Base-by-base conservation (phyloP, 768 basidiomycete species). In the Kwoniella pini region DNA sequence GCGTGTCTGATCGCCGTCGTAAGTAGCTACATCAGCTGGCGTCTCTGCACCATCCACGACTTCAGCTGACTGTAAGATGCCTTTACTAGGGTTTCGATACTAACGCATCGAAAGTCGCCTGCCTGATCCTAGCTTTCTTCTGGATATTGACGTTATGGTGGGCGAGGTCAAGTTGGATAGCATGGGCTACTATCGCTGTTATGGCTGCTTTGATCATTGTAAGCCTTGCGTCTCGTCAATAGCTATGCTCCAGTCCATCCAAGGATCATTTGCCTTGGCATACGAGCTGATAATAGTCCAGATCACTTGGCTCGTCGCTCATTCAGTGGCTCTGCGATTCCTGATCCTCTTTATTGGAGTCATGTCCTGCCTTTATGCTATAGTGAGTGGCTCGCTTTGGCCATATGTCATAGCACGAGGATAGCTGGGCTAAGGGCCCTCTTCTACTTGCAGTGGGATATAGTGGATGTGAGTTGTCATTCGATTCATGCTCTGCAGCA, bases 391-490 rank as follows among this genome's bases (percentile, higher is more conserved):
- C 10, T 48, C 17, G 12, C 2, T 1, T 27, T 48, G 7, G 10
- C 21, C 33, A 36, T 36, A 15, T 15, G 39, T n/a, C n/a, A n/a
- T n/a, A n/a, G n/a, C n/a, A n/a, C n/a, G n/a, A n/a, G n/a, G n/a
- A n/a, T n/a, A n/a, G n/a, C n/a, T n/a, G n/a, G n/a, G n/a, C n/a
- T n/a, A n/a, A n/a, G n/a, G n/a, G n/a, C n/a, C n/a, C n/a, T n/a
- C n/a, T n/a, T n/a, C n/a, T n/a, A n/a, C n/a, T n/a, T n/a, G n/a
- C 21, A 57, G 60, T 78, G 77, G 78, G 78, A 79, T 43, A 78
- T 79, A 53, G 62, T 79, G 51, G 78, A 79, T 62, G 78, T 77
- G 22, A 66, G 72, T 46, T 42, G 9, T 21, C 24, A 0, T 48
- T 36, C 2, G 17, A 12, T 4, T 13, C n/a, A 40, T 44, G n/a